A percentile compares a stretch with the other conserved stretches of the same genome.
Conservation (phyloP, 331 rosid genomes). For the Quercus tomentella region DNA sequence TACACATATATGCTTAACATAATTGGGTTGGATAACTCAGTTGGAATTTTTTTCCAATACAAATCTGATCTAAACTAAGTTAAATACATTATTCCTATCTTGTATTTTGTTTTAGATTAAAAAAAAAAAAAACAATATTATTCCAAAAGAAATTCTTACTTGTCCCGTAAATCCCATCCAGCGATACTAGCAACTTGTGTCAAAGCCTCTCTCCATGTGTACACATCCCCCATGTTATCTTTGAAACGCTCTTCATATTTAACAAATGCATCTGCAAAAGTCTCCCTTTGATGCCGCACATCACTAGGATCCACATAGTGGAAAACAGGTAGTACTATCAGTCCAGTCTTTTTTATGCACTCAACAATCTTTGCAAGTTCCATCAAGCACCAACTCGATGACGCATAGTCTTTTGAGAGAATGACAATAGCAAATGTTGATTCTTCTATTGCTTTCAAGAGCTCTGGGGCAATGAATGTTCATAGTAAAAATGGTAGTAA, state of each 20-base stretch:
- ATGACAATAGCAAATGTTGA: neutral
- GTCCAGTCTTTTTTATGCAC: neutral
- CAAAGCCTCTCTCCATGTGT: conserved; percentile 15
- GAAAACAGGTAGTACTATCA: neutral
- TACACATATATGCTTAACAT: too few species aligned
- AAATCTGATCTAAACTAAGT: too few species aligned
- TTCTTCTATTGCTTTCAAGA: conserved; percentile 1
- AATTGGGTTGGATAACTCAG: too few species aligned
- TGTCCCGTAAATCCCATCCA: neutral
- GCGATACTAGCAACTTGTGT: neutral
- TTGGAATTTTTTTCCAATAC: too few species aligned
- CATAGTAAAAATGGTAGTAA: too few species aligned
- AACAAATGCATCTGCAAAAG: conserved; percentile 5
- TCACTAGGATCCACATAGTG: neutral
- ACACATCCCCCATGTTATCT: neutral
- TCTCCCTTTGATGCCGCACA: neutral
- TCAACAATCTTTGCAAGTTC: conserved; percentile 17
- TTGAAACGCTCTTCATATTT: neutral
- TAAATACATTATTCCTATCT: too few species aligned
- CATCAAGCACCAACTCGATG: conserved; percentile 17
- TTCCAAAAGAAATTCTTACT: neutral
- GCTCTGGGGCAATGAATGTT: neutral
- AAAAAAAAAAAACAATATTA: neutral
- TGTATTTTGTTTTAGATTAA: too few species aligned
- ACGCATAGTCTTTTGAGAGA: conserved; percentile 1